A percentile compares a stretch with the other conserved stretches of the same genome.
These are phyloP conservation scores for Gnomoniopsis smithogilvyi DNA, from an alignment of 2,329 filamentous ascomycete genomes.

Conservation along the genomic window DNA sequence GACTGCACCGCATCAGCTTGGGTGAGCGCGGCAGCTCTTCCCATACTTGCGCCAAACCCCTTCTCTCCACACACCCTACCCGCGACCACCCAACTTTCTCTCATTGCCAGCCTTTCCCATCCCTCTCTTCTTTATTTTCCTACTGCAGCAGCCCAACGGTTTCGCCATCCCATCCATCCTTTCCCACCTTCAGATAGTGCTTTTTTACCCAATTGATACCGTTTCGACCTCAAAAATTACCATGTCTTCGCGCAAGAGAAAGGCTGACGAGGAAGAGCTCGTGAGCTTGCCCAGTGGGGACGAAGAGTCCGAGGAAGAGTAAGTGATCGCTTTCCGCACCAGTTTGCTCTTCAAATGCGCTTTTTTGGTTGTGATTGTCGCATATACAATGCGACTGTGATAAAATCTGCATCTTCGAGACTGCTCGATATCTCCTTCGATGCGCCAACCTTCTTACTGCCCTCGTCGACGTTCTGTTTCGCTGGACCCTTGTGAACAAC, in stretches of 20 bases:
- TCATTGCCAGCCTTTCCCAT: constrained; percentile 24
- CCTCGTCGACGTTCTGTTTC: background rate
- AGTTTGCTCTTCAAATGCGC: constrained; percentile 27
- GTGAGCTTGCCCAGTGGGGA: constrained; percentile 51
- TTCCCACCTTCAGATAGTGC: background rate
- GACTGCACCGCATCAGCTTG: constrained; percentile 1
- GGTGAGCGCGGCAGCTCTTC: background rate
- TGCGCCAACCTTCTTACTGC: background rate
- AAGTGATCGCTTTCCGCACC: constrained; percentile 28
- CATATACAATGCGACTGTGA: constrained; percentile 15
- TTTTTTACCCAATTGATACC: constrained; percentile 26
- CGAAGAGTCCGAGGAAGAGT: constrained; percentile 53
- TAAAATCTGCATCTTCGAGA: constrained; percentile 5
- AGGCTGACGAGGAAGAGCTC: constrained; percentile 50
- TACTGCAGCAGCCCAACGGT: constrained; percentile 1
- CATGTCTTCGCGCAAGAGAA: constrained; percentile 53
- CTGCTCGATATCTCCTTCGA: background rate
- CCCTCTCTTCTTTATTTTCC: constrained; percentile 17
- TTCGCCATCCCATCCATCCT: background rate
- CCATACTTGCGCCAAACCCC: background rate
- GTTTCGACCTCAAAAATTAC: constrained; percentile 17
- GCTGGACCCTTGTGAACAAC: background rate
- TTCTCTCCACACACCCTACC: constrained; percentile 14
- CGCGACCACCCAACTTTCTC: constrained; percentile 21
- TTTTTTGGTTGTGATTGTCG: constrained; percentile 12